phyloP scores from a whole-genome alignment of 768 basidiomycete species.

The Macrolepiota dolichaula region DNA sequence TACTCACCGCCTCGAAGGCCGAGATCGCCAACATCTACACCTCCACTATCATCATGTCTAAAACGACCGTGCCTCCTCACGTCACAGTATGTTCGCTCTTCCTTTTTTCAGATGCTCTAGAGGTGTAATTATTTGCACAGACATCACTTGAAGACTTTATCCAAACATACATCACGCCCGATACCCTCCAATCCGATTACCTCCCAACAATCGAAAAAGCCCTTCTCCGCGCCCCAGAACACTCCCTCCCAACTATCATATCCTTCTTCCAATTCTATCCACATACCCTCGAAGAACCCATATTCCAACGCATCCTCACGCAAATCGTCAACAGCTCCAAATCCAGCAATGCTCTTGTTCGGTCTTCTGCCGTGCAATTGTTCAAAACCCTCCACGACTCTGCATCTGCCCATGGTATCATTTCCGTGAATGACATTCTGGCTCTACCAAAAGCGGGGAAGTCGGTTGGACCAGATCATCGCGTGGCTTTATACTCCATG shows the following conservation, averaged over 20 bases:
- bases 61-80: slow-evolving; percentile 56
- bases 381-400: slow-evolving; percentile 45
- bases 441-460: slow-evolving; percentile 80
- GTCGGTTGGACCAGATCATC: slow-evolving; percentile 84
- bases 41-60: slow-evolving; percentile 63
- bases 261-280: slow-evolving; percentile 57
- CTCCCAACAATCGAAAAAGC: slow-evolving; percentile 80
- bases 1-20: slow-evolving; percentile 31
- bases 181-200: slow-evolving; percentile 50
- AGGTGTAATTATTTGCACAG: slow-evolving; percentile 25
- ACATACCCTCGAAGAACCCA: slow-evolving; percentile 41
- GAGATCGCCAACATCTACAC: slow-evolving; percentile 60
- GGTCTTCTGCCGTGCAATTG: slow-evolving; percentile 51
- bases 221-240: slow-evolving; percentile 78
- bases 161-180: slow-evolving; percentile 40
- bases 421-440: slow-evolving; percentile 63
- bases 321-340: slow-evolving; percentile 68
- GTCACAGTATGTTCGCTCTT: slow-evolving; percentile 41
- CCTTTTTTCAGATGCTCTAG: neutral
- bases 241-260: slow-evolving; percentile 57
- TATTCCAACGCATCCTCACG: slow-evolving; percentile 52
- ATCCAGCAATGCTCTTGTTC: slow-evolving; percentile 64
- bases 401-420: neutral
- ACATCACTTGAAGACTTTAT: slow-evolving; percentile 63
- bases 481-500: slow-evolving; percentile 79